Conservation (phyloP, 2,329 filamentous ascomycete genomes). For the Aspergillus sp. region DNA sequence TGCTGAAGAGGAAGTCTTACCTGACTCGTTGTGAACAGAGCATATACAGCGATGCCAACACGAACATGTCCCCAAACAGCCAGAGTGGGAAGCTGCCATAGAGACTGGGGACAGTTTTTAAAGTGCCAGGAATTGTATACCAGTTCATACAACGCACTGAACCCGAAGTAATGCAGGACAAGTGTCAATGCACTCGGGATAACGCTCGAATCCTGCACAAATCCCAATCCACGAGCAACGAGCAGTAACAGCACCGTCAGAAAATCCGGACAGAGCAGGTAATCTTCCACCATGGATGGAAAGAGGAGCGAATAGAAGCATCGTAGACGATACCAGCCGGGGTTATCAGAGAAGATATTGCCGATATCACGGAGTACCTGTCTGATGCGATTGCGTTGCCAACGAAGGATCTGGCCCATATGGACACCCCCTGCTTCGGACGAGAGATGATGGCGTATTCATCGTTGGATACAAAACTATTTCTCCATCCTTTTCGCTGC, state of each 20-base stretch:
- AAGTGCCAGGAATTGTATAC: not conserved
- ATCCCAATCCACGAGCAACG: not conserved
- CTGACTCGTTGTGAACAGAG: not conserved
- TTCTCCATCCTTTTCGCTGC: not conserved
- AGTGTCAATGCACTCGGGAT: not conserved
- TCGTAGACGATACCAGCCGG: not conserved
- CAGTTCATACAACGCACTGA: not conserved
- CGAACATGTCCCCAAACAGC: not conserved
- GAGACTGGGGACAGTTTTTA: not conserved
- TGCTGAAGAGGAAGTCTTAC: not conserved
- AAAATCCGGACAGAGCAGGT: not conserved
- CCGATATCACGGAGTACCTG: not conserved
- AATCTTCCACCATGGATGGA: not conserved
- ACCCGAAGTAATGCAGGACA: not conserved
- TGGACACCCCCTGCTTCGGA: not conserved
- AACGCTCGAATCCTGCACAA: not conserved
- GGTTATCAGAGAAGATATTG: not conserved
- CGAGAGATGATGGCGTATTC: not conserved
- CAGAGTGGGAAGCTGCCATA: not conserved
- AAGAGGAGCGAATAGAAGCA: not conserved
- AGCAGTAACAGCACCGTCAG: not conserved
- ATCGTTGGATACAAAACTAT: not conserved
- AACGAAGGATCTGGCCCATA: not conserved
- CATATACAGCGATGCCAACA: not conserved
- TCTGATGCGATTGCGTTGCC: not conserved